These are phyloP conservation scores for Gomphus bonarii DNA, from an alignment of 1,284 basidiomycete genomes.

Conservation along the genomic window DNA sequence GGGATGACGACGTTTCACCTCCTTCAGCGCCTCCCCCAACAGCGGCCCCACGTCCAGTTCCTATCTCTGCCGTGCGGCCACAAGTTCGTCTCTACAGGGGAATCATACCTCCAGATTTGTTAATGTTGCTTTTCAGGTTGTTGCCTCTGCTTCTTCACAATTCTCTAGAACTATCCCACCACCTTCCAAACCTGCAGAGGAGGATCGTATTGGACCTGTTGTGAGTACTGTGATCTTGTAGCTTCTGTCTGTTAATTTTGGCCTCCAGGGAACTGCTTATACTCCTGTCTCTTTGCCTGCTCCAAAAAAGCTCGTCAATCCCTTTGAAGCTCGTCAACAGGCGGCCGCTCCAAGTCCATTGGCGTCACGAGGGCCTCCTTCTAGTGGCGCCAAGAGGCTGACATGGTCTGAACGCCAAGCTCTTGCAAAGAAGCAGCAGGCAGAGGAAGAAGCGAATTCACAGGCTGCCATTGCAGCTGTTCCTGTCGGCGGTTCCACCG, in stretches of 20 bases:
- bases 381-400: slow-evolving; percentile 51
- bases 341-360: slow-evolving; percentile 18
- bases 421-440: slow-evolving; percentile 71
- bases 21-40: slow-evolving; percentile 34
- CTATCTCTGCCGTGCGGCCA: slow-evolving; percentile 30
- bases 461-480: slow-evolving; percentile 36
- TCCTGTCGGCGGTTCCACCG: slow-evolving; percentile 23
- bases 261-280: slow-evolving; percentile 61
- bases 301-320: slow-evolving; percentile 82
- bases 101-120: slow-evolving; percentile 10
- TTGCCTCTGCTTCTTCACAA: slow-evolving; percentile 18
- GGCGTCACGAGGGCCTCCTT: slow-evolving; percentile 15
- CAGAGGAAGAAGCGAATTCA: slow-evolving; percentile 71
- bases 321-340: slow-evolving; percentile 56
- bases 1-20: slow-evolving; percentile 41
- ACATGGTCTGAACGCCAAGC: slow-evolving; percentile 91
- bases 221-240: slow-evolving; percentile 20
- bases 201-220: slow-evolving; percentile 74
- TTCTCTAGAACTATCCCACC: slow-evolving; percentile 25
- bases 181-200: slow-evolving; percentile 58
- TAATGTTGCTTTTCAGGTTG: slow-evolving; percentile 9
- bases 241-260: neutral
- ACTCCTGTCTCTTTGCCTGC: slow-evolving; percentile 74
- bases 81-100: slow-evolving; percentile 2
- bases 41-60: slow-evolving; percentile 39